Base-by-base conservation (phyloP, 148 eudicot species). In the Heliamphora exappendiculata region DNA sequence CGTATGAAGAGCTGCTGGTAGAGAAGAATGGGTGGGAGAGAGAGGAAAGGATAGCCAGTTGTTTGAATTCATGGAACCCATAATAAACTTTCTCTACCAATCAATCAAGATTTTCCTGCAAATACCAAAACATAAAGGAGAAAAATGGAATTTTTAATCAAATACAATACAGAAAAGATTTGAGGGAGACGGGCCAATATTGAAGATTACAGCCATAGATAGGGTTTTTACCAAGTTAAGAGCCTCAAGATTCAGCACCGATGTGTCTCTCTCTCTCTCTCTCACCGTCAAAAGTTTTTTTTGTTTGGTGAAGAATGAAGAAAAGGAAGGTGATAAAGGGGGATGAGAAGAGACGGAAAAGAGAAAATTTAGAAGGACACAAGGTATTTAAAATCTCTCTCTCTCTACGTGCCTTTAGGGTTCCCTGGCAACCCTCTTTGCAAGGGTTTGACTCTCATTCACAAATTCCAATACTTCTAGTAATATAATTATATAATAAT, bases 21-120 rank as follows among this genome's bases (percentile, higher is more conserved):
- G 80, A 47, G 96, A 89, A 58, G 94, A 76, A 66, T 94, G 89
- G 36, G 88, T 81, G 7, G 98, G 98, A 55, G 97, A 94, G 36
- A 94, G 87, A 34, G 98, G 98, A 78, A 94, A 94, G 0, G 98
- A 91, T 17, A 94, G 88, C 98, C 98, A 94, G 75, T 94, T 94
- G 81, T 92, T 91, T 84, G 98, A 87, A 84, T 91, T 91, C 98
- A 93, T 93, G 70, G 80, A 78, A 20, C 82, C 72, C 59, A 73
- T 79, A 4, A 50, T 36, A 12, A 12, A 13, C 44, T 78, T 20
- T 41, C 54, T 79, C 54, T 66, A 10, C 13, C 36, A 16, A 75
- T 37, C 57, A 58, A 75, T 31, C 29, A 50, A 69, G 70, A 45
- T 28, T 47, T 26, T 49, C 78, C 74, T 67, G 69, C 39, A 80